Conservation (phyloP, 495 filamentous ascomycete species). For the Tuber melanosporum region DNA sequence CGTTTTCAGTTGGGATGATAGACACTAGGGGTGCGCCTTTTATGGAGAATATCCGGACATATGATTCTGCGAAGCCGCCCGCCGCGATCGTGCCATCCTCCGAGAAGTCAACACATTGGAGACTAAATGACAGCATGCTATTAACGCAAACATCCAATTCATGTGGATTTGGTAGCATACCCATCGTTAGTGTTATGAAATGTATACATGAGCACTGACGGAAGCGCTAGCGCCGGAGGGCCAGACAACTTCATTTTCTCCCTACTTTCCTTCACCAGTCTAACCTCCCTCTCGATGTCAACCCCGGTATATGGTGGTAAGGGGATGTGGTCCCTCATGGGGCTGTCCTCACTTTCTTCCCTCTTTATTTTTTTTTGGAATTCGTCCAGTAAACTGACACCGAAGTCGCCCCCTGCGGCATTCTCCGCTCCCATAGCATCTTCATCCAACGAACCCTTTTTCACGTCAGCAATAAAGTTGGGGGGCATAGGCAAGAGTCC, state of each 20-base stretch:
- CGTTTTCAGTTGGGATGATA: slow-evolving; percentile 43
- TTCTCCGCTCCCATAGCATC: slow-evolving; percentile 51
- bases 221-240: slow-evolving; percentile 46
- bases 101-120: slow-evolving; percentile 89
- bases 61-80: slow-evolving; percentile 82
- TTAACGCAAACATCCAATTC: slow-evolving; percentile 20
- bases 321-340: slow-evolving; percentile 68
- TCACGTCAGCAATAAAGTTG: slow-evolving; percentile 70
- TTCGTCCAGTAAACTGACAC: slow-evolving; percentile 30
- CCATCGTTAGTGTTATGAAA: slow-evolving; percentile 91
- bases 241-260: slow-evolving; percentile 80
- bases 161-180: slow-evolving; percentile 49
- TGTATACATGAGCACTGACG: slow-evolving; percentile 86
- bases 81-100: slow-evolving; percentile 79
- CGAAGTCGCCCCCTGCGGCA: slow-evolving; percentile 13
- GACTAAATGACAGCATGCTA: slow-evolving; percentile 46
- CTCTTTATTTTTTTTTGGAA: slow-evolving; percentile 63
- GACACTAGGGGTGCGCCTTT: slow-evolving; percentile 63
- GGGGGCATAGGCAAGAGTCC: slow-evolving; percentile 74
- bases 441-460: slow-evolving; percentile 72
- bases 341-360: slow-evolving; percentile 79
- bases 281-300: slow-evolving; percentile 88
- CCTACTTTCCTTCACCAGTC: slow-evolving; percentile 86
- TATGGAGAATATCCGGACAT: slow-evolving; percentile 86
- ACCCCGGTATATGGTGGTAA: slow-evolving; percentile 76